Base-by-base conservation (phyloP, 108 stramenopile species). In the Cyclostephanos tholiformis region DNA sequence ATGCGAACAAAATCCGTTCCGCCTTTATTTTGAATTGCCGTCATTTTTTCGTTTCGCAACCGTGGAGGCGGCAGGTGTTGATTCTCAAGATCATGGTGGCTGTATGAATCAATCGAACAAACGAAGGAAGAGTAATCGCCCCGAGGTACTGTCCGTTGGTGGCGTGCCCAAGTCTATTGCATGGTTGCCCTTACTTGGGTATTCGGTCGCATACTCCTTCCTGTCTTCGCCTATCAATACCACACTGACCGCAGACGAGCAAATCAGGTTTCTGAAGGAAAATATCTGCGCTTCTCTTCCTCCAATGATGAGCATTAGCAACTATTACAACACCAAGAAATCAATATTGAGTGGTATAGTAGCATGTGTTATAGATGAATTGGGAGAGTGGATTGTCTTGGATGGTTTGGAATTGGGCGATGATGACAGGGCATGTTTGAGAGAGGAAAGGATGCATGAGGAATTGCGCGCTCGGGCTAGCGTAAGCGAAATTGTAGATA, bases 171-270 rank as follows among this genome's bases (percentile, higher is more conserved):
- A 46, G 38, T 58, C 39, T 39, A 56, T 35, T 22, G 53, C 49
- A 13, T 76, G 75, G 75, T 72, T 58, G 59, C 75, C 81, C 26
- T 46, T 82, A 14, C 68, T 75, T 66, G 81, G 81, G 20, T 82
- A 82, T 50, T 8, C 41, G 20, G 27, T 72, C 0, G 63, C 81
- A 0, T 69, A 76, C 52, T 74, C 81, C 35, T 67, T 67, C 41
- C 36, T 76, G 5, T 59, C 64, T 46, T 32, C 16, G 7, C 3
- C 9, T 0, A 23, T 23, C 39, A 30, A 64, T 20, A 39, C n/a
- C n/a, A n/a, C 48, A 43, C 5, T 43, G 46, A 76, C 74, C 0
- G 61, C 66, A 39, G 58, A 66, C 16, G 69, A 82, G 61, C 56
- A 32, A 16, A 50, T 76, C 23, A 46, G 67, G 26, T 36, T 29